Evolutionary conservation across 768 basidiomycete genomes (phyloP), one percentile per base, ranked within the genome.

Genomic region (Lentinula guzmanii): DNA sequence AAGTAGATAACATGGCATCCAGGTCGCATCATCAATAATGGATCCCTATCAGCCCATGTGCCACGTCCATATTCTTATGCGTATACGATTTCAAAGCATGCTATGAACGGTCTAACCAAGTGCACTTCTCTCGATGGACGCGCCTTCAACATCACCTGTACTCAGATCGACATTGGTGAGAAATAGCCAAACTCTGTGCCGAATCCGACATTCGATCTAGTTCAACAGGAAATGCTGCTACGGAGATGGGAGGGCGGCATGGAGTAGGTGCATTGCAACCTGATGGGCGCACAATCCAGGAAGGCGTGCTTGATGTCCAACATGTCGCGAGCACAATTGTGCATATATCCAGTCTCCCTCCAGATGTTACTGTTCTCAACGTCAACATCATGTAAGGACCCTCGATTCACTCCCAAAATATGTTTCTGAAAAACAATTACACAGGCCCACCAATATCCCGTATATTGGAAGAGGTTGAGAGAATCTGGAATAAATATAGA

Each of bases 1-100:
- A 9, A 16, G 4, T 52, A 57, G 3, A 43, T 34, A 21, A 62
- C 28, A 0, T 16, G 28, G 8, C 42, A 31, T 43, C 9, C 62
- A 87, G 86, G 85, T 2, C 81, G 90, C 18, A 89, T 94, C 63
- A 88, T 95, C 73, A 93, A 93, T 75, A 93, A 94, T 66, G 92
- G 91, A 0, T 89, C 86, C n/a, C 76, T 91, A 24, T 81, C 87
- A 1, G 89, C 90, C 0, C 82, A 87, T 63, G 76, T 82, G 3
- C 89, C 91, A 1, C 81, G 89, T n/a, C 87, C 86, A 1, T 71
- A 83, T 65, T 76, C 82, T 1, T 71, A 70, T 24, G 79, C 91
- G 0, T 95, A 95, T 70, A 87, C 89, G 0, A 76, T 82, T 56
- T 87, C 90, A 11, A 95, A 95, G 72, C 91, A 93, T 68, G 92